Base-by-base conservation (phyloP, 345 rosid genomes). In the Eucalyptus virginea region DNA sequence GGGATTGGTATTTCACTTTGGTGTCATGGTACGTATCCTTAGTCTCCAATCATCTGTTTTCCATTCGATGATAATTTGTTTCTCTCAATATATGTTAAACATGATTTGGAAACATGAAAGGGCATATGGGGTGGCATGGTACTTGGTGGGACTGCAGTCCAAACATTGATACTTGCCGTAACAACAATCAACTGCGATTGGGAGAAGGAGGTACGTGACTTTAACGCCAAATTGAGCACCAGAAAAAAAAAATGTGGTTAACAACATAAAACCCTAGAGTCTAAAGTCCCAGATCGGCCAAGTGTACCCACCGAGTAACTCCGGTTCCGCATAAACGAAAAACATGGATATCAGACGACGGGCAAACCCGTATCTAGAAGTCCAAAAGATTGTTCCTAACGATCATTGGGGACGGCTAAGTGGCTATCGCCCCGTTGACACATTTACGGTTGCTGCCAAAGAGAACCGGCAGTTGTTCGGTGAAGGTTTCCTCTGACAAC, bases 71-170 rank as follows among this genome's bases (percentile, higher is more conserved):
- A 26, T 45, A 48, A 69, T 26, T 72, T 1, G 81, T 30, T 18
- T 42, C 86, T 45, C 50, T 52, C 26, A 8, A 52, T 18, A 21
- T 44, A 67, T 23, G 9, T 19, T 19, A 34, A 72, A 9, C 45
- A 0, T 10, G 81, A 5, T 72, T 34, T 21, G 3, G 8, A 81
- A n/a, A 32, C 87, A 19, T 37, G 28, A 44, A 9, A 96, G 97
- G 99, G 97, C 8, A 93, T 96, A 10, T 97, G 97, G 98, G 95
- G 95, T 52, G 98, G 99, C 42, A 96, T 97, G 99, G 89, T 90
- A 11, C 69, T 88, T 21, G 89, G 91, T 5, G 91, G 91, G 77
- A 90, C 89, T 12, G 91, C 86, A 30, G 87, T 95, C 86, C 97
- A 96, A 87, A 95, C 99, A 0, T 17, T 93, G 52, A 89, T 96